A percentile compares a stretch with the other conserved stretches of the same genome.
phyloP scores from a whole-genome alignment of 2,329 filamentous ascomycete species.

The Diplodia sapinea region DNA sequence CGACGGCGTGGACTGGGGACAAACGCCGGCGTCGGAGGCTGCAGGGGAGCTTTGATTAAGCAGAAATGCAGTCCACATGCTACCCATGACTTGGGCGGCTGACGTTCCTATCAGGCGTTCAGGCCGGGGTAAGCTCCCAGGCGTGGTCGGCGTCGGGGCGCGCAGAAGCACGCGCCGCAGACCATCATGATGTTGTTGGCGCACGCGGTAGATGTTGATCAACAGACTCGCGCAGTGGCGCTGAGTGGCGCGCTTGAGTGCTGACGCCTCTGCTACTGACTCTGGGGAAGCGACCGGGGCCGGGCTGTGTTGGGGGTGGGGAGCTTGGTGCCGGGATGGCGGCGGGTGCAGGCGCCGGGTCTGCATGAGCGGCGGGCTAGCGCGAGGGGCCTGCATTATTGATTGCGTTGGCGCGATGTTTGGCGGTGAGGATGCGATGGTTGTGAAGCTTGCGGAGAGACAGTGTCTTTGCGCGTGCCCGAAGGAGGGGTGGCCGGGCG shows the following conservation, averaged over 20 bases:
- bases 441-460: not conserved
- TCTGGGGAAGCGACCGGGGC: slow-evolving; percentile 14
- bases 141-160: not conserved
- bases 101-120: slow-evolving; percentile 22
- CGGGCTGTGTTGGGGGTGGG: not conserved
- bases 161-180: slow-evolving; percentile 19
- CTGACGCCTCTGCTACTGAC: slow-evolving; percentile 8
- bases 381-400: slow-evolving; percentile 18
- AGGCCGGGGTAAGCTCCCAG: slow-evolving; percentile 12
- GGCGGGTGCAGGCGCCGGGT: not conserved
- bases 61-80: slow-evolving; percentile 6
- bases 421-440: not conserved
- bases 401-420: not conserved
- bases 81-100: slow-evolving; percentile 29
- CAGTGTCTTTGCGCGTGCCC: not conserved
- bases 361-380: not conserved
- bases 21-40: not conserved
- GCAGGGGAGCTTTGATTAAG: slow-evolving; percentile 19
- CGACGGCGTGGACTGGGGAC: not conserved
- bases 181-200: slow-evolving; percentile 6
- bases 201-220: slow-evolving; percentile 13
- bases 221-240: slow-evolving; percentile 3
- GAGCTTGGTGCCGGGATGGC: not conserved
- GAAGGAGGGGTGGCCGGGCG: not conserved
- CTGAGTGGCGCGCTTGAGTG: slow-evolving; percentile 10